A percentile compares a stretch with the other conserved stretches of the same genome.
Evolutionary conservation across 441 rosid genomes (phyloP).

Genomic region (Adansonia grandidieri): DNA sequence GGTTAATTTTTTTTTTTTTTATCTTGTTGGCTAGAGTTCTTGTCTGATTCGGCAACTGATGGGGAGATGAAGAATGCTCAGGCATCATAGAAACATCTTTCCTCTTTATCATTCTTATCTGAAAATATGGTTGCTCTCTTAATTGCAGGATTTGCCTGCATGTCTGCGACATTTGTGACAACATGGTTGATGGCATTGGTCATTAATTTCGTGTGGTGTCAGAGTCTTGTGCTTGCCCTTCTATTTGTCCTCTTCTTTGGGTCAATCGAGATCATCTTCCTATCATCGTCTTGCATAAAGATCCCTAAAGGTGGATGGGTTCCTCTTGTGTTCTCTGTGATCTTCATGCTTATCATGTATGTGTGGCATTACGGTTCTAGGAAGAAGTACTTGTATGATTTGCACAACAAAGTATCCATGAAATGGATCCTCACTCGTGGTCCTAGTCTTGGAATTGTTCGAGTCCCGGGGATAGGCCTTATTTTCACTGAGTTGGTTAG

Average conservation of each 20-base stretch:
- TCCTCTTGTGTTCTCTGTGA: slow-evolving; percentile 67
- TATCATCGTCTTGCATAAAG: slow-evolving; percentile 61
- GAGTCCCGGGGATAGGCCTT: slow-evolving; percentile 93
- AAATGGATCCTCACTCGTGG: slow-evolving; percentile 89
- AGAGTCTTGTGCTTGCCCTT: slow-evolving; percentile 50
- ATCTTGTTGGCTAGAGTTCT: no score
- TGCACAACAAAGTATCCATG: slow-evolving; percentile 89
- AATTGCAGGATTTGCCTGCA: slow-evolving; percentile 76
- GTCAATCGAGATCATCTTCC: slow-evolving; percentile 62
- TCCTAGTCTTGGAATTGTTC: slow-evolving; percentile 94
- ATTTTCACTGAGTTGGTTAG: slow-evolving; percentile 88
- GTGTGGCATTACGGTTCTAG: slow-evolving; percentile 93
- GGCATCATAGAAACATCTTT: not conserved
- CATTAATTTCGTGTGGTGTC: slow-evolving; percentile 71
- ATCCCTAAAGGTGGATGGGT: slow-evolving; percentile 93
- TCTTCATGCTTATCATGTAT: slow-evolving; percentile 77
- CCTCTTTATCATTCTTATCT: not conserved
- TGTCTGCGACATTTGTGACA: slow-evolving; percentile 59
- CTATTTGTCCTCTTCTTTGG: slow-evolving; percentile 63
- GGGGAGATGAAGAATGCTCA: not conserved
- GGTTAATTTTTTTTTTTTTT: not conserved
- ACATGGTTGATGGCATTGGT: slow-evolving; percentile 74
- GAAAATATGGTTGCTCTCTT: slow-evolving; percentile 15
- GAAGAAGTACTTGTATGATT: slow-evolving; percentile 79
- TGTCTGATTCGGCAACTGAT: no score